Conservation (phyloP, 768 basidiomycete species). For the Stropharia rugosoannulata region DNA sequence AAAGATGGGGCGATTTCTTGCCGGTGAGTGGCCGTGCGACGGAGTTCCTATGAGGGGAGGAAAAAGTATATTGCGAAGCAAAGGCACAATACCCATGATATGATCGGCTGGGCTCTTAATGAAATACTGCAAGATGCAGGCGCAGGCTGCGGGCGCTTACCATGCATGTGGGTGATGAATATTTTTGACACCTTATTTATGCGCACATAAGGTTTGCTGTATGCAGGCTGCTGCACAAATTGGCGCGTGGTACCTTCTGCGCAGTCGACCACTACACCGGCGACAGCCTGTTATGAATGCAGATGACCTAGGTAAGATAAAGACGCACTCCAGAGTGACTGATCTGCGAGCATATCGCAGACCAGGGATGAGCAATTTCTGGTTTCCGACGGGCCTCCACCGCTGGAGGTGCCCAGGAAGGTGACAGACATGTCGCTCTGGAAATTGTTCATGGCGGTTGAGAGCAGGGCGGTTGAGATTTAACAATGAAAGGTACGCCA, state of each 20-base stretch:
- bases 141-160: constrained; percentile 32
- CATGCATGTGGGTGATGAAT: constrained; percentile 86
- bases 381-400: constrained; percentile 71
- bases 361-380: constrained; percentile 78
- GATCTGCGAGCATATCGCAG: constrained; percentile 52
- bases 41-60: constrained; percentile 30
- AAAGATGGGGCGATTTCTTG: constrained; percentile 5
- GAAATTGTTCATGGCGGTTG: constrained; percentile 24
- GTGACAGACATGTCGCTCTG: constrained; percentile 50
- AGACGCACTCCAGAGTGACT: constrained; percentile 65
- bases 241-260: constrained; percentile 80
- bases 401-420: constrained; percentile 77
- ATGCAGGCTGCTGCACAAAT: constrained; percentile 52
- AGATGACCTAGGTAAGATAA: background rate
- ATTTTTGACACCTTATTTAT: constrained; percentile 58
- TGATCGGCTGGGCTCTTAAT: constrained; percentile 54
- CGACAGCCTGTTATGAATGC: constrained; percentile 12
- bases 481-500: background rate
- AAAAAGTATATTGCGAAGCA: constrained; percentile 60
- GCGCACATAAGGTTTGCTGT: constrained; percentile 32
- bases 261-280: constrained; percentile 71
- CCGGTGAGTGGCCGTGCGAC: constrained; percentile 20
- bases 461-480: background rate
- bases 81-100: constrained; percentile 68
- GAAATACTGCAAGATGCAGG: background rate